Evolutionary conservation across 805 yeast genomes (phyloP), one percentile per base, ranked within the genome.

Genomic region (Debaryomyces tyrocola): DNA sequence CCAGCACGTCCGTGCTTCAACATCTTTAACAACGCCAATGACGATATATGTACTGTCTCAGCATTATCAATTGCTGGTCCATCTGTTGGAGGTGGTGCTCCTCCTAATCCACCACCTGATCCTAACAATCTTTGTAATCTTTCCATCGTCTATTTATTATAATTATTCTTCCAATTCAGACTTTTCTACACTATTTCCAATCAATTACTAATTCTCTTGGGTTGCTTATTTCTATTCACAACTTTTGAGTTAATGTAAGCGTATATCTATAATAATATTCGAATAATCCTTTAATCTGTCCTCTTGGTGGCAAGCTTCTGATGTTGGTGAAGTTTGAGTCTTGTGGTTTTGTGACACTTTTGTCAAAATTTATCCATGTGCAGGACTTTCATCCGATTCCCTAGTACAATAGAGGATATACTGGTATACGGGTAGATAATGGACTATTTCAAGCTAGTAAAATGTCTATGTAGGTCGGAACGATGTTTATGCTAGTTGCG

Each of bases 1-100:
- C 95, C 94, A 2, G 94, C 92, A 62, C 98, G 80, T 33, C 98
- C 98, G 64, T 94, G 99, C 67, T 91, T 92, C 60, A 94, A 81
- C 99, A 94, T 94, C 71, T 94, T 94, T 52, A 94, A 76, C 43
- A 94, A 73, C 3, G 99, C 99, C 58, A 94, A 79, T 34, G 97
- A 90, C 35, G 99, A 94, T 45, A 94, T 90, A 69, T 92, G 89
- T 8, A 94, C 97, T 0, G 98, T 91, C 70, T 94, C 99, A 35
- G 96, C 87, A 58, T 92, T 91, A 69, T 92, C 99, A 44, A 90
- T 87, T 38, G 89, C 87, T 18, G 92, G 92, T 1, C 87, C 82
- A 60, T 89, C 96, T 6, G 65, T 52, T 43, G 63, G 69, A 1
- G 78, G 74, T 20, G 75, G 73, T 10, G 75, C 72, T 20, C 77